Evolutionary conservation across 306 rosid genomes (phyloP).

Genomic region (Acacia confusa): DNA sequence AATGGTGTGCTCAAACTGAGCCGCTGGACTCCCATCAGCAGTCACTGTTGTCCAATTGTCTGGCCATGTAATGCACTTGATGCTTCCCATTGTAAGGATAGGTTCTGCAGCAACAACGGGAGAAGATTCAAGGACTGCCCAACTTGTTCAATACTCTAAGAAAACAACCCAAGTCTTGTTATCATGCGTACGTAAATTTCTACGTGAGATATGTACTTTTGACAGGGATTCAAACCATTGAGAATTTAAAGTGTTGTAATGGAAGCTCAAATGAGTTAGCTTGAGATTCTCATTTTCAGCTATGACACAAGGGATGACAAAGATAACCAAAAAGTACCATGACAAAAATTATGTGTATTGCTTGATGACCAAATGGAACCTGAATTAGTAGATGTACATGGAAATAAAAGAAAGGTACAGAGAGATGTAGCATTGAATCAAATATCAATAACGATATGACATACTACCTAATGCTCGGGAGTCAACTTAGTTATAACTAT

Average conservation of each 20-base stretch:
- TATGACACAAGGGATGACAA: background rate
- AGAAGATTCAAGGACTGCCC: constrained; percentile 1
- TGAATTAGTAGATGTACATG: background rate
- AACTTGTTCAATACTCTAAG: background rate
- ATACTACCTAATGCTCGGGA: background rate
- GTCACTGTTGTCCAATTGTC: constrained; percentile 91
- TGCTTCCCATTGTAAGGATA: constrained; percentile 86
- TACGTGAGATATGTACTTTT: background rate
- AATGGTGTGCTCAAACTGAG: constrained; percentile 95
- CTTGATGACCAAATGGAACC: background rate
- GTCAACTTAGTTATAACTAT: background rate
- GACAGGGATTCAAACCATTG: background rate
- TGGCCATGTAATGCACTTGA: constrained; percentile 72
- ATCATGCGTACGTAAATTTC: background rate
- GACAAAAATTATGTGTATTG: background rate
- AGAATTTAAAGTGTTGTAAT: background rate
- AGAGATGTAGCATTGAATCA: background rate
- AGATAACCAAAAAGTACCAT: background rate
- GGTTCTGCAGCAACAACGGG: constrained; percentile 62
- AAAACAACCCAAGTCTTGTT: background rate
- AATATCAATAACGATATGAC: background rate
- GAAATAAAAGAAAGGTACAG: background rate
- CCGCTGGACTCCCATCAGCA: constrained; percentile 85
- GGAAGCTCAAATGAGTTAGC: background rate
- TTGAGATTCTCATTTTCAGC: background rate